Evolutionary conservation across 768 basidiomycete genomes (phyloP), one percentile per base, ranked within the genome.

Genomic region (Tubosaeta sp.): DNA sequence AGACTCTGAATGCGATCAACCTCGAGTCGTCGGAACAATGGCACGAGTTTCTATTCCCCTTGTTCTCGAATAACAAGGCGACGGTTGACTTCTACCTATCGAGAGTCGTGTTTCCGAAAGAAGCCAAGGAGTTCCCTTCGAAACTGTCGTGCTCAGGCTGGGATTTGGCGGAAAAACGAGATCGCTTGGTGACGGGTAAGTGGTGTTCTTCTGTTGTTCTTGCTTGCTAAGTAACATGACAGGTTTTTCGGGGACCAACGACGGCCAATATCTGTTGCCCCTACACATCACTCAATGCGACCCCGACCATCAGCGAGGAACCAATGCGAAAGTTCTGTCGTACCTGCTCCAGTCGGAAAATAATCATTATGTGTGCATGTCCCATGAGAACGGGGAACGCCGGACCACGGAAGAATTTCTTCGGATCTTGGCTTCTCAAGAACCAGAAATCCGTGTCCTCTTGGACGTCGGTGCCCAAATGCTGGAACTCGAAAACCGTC

Each of bases 391-490:
- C 27, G 27, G 27, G 8, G 27, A 29, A 8, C 50, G 1, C 26
- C 47, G 7, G 34, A 48, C 31, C 47, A 37, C 8, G 25, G 34
- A 2, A 32, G 13, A 50, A 11, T 29, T 67, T 43, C 53, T 78
- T 29, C 25, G 53, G 3, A 42, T 62, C 19, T 14, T 81, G 2
- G 59, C 65, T 4, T 11, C 43, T 1, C 69, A 76, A 51, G 46
- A 46, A 0, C 72, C 73, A 0, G 56, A 64, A 12, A 65, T 80
- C 12, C 67, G 69, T 33, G 76, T 81, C 12, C 59, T 82, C 22
- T 60, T 82, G 3, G 80, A 82, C 48, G 76, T 82, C 9, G 80
- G 80, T 0, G 78, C 80, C 0, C 80, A 82, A 29, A 29, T 29
- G 27, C 27, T 29, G 5, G 27, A 29, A 8, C 27, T 29, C 27